phyloP scores from a whole-genome alignment of 2,329 filamentous ascomycete genomes.

The Paramyrothecium roridum region DNA sequence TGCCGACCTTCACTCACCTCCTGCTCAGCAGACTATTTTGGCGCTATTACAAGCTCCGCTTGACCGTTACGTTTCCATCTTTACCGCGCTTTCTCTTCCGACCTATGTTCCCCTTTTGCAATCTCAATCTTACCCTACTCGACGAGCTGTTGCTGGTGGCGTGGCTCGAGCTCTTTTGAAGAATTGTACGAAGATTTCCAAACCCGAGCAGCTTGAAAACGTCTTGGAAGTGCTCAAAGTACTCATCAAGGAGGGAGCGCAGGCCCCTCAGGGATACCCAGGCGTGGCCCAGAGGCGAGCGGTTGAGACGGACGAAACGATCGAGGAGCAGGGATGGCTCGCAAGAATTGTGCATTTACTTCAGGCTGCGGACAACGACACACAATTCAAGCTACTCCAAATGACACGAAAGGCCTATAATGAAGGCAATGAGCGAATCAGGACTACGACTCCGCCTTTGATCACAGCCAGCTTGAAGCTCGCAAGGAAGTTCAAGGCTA shows the following conservation, averaged over 20 bases:
- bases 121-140: slow-evolving; percentile 87
- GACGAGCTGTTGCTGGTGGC: slow-evolving; percentile 86
- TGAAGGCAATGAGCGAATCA: slow-evolving; percentile 92
- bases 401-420: slow-evolving; percentile 80
- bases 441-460: slow-evolving; percentile 90
- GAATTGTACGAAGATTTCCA: slow-evolving; percentile 77
- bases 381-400: slow-evolving; percentile 90
- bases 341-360: slow-evolving; percentile 89
- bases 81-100: slow-evolving; percentile 91
- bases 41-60: slow-evolving; percentile 88
- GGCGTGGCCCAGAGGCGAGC: slow-evolving; percentile 73
- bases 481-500: slow-evolving; percentile 80
- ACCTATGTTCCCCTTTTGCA: slow-evolving; percentile 88
- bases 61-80: slow-evolving; percentile 86
- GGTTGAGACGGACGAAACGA: slow-evolving; percentile 89
- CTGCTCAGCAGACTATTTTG: slow-evolving; percentile 84
- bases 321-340: slow-evolving; percentile 97
- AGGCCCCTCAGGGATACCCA: slow-evolving; percentile 79
- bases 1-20: slow-evolving; percentile 86
- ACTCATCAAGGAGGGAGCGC: slow-evolving; percentile 87
- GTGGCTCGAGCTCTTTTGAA: slow-evolving; percentile 79
- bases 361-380: slow-evolving; percentile 80
- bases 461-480: slow-evolving; percentile 89
- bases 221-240: slow-evolving; percentile 87
- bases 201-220: slow-evolving; percentile 76